These are phyloP conservation scores for Phytophthora cactorum DNA, from an alignment of 352 stramenopile species.

Conservation along the genomic window DNA sequence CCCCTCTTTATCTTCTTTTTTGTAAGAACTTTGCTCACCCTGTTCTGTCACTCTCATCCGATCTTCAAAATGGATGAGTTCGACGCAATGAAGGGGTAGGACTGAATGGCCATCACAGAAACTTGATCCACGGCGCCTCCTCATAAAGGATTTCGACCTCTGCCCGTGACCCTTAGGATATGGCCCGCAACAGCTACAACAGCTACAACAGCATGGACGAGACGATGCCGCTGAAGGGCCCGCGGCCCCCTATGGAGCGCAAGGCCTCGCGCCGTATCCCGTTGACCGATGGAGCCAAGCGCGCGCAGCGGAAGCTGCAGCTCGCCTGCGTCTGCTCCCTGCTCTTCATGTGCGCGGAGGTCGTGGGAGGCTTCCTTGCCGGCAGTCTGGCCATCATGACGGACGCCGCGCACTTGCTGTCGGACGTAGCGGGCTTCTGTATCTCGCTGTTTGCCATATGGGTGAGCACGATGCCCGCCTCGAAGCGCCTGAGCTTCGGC, in stretches of 20 bases:
- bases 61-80: conserved; percentile 9
- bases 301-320: conserved; percentile 73
- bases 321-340: conserved; percentile 80
- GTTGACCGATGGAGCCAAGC: conserved; percentile 53
- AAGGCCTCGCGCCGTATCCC: conserved; percentile 55
- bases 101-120: conserved; percentile 1
- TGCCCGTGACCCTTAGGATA: not conserved
- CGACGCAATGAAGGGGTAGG: not conserved
- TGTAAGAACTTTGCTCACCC: not conserved
- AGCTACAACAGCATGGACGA: conserved; percentile 62
- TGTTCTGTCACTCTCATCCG: not conserved
- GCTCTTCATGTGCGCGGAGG: conserved; percentile 95
- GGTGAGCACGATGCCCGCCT: conserved; percentile 72
- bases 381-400: conserved; percentile 96
- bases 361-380: conserved; percentile 93
- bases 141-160: conserved; percentile 30
- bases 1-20: not conserved
- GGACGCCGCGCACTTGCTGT: conserved; percentile 80
- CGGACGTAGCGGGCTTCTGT: conserved; percentile 74
- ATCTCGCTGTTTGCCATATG: conserved; percentile 84
- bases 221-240: conserved; percentile 59
- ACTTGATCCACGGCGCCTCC: conserved; percentile 3
- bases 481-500: conserved; percentile 91
- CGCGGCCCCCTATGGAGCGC: conserved; percentile 19
- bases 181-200: conserved; percentile 41